Percentiles rank a stretch among this genome's conserved stretches.
phyloP scores from a whole-genome alignment of 768 basidiomycete species.

The Boletellus emodensis region DNA sequence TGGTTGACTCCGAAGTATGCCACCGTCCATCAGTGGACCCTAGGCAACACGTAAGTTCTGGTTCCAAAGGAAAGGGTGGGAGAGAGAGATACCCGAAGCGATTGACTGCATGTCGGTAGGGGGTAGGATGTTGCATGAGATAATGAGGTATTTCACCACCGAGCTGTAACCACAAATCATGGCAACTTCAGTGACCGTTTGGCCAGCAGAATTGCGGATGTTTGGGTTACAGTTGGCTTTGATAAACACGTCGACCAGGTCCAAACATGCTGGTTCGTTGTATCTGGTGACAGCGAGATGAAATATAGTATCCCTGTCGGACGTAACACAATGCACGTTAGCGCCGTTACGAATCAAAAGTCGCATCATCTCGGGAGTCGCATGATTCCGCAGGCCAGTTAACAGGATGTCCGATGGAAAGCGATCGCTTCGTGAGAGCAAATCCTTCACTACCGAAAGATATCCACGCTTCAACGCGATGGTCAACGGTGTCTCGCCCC shows the following conservation, averaged over 20 bases:
- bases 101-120: background rate
- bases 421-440: background rate
- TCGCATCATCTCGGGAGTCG: background rate
- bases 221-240: background rate
- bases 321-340: background rate
- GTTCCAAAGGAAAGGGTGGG: too few relatives aligned
- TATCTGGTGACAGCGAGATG: background rate
- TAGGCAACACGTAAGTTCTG: too few relatives aligned
- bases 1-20: too few relatives aligned
- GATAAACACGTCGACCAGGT: background rate
- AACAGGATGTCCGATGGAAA: background rate
- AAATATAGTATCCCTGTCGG: background rate
- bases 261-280: background rate
- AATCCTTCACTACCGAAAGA: background rate
- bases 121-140: background rate
- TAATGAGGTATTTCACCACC: background rate
- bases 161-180: background rate
- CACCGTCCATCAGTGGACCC: too few relatives aligned
- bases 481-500: background rate
- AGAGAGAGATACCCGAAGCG: background rate
- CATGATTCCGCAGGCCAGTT: background rate
- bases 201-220: background rate
- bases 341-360: background rate
- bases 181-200: background rate
- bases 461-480: background rate